Evolutionary conservation across 1,139 yeast species (phyloP).

Genomic region (Yarrowia galli): DNA sequence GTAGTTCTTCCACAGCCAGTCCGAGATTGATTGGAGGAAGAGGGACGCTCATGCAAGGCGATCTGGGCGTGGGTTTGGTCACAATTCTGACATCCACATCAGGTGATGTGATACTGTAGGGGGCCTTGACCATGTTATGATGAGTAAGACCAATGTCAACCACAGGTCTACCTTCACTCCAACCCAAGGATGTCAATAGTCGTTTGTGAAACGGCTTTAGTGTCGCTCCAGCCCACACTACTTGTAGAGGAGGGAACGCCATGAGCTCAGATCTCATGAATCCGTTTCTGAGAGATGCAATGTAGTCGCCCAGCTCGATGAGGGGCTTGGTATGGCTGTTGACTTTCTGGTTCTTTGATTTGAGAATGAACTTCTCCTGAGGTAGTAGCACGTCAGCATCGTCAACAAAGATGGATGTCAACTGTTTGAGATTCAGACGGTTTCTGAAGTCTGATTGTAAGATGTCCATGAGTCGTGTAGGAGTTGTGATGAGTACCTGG

Average conservation of each 20-base stretch:
- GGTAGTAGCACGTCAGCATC: slow-evolving; percentile 39
- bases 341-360: neutral
- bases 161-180: slow-evolving; percentile 38
- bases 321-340: slow-evolving; percentile 29
- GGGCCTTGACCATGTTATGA: slow-evolving; percentile 1
- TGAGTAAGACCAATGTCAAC: slow-evolving; percentile 27
- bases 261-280: slow-evolving; percentile 18
- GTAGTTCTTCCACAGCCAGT: slow-evolving; percentile 25
- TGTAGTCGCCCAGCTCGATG: slow-evolving; percentile 19
- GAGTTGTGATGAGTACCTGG: slow-evolving; percentile 82
- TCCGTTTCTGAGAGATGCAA: slow-evolving; percentile 34
- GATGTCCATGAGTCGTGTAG: slow-evolving; percentile 83
- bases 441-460: slow-evolving; percentile 48
- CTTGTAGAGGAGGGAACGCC: slow-evolving; percentile 30
- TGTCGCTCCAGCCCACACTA: slow-evolving; percentile 21
- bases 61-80: neutral
- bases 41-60: neutral
- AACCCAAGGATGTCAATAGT: slow-evolving; percentile 16
- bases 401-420: slow-evolving; percentile 44
- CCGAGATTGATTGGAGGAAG: slow-evolving; percentile 13
- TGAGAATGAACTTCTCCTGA: slow-evolving; percentile 32
- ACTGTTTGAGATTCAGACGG: slow-evolving; percentile 37
- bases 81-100: slow-evolving; percentile 25
- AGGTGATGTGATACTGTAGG: slow-evolving; percentile 7
- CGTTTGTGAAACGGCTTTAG: slow-evolving; percentile 29